Base-by-base conservation (phyloP, 331 rosid species). In the Rhamnella rubrinervis region DNA sequence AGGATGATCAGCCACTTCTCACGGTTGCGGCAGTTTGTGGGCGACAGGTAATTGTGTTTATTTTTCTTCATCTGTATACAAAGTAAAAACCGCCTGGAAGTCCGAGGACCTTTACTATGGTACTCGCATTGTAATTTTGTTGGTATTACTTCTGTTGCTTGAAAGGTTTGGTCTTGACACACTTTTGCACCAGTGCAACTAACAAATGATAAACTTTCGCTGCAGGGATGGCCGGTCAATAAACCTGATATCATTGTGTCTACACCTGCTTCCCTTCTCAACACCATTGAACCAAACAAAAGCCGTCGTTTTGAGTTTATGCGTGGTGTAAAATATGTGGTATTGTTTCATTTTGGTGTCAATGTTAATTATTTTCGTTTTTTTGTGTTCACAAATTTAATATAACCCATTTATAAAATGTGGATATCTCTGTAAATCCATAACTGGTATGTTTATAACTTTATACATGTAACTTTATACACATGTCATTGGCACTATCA, bases 211-310 rank as follows among this genome's bases (percentile, higher is more conserved):
- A 58, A 57, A 68, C 50, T 79, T 76, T 74, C 56, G 57, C 12
- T 79, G 62, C 85, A 93, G 96, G 97, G 97, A 46, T 93, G 98
- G 98, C 97, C 97, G 16, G 75, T 75, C 71, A 81, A 62, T 53
- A 81, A 77, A 70, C 98, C 98, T 8, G 91, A 93, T 72, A 75
- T 93, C 59, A 75, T 93, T 70, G 98, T 91, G 77, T 85, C 97
- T 2, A 93, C 98, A 58, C 98, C 98, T 25, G 97, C 89, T 50
- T 92, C 98, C 63, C 95, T 93, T 73, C 89, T 93, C 59, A 93
- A 91, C 79, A 80, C 84, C 77, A 84, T 93, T 67, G 97, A 91
- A 10, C 83, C 84, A 44, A 76, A 81, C 74, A 89, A 85, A 66
- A 39, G 7, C 47, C 95, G 83, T 15, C 86, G 87, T 31, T 15